Percentiles rank a stretch among this genome's conserved stretches.
phyloP scores from a whole-genome alignment of 768 basidiomycete species.

The Daedalea quercina region DNA sequence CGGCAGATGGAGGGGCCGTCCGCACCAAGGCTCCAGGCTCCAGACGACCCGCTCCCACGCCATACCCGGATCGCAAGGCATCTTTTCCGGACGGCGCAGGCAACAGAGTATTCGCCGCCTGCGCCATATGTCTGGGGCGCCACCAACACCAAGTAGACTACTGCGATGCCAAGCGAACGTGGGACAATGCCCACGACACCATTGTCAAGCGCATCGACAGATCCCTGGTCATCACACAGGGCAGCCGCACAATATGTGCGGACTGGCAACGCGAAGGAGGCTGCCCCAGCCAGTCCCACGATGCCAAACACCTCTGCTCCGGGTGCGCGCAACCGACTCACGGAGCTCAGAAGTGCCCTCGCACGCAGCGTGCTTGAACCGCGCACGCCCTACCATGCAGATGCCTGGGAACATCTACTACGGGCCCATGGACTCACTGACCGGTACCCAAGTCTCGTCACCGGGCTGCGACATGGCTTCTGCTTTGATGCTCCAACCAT shows the following conservation, averaged over 20 bases:
- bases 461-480: neutral
- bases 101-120: neutral
- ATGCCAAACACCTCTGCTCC: neutral
- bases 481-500: neutral
- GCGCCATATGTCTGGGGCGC: slow-evolving; percentile 1
- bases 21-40: neutral
- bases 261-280: neutral
- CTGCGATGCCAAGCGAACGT: neutral
- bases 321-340: neutral
- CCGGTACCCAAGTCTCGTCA: neutral
- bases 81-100: slow-evolving; percentile 1
- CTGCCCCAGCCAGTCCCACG: neutral
- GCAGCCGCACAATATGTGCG: neutral
- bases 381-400: neutral
- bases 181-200: neutral
- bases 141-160: neutral
- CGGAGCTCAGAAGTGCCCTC: slow-evolving; percentile 1
- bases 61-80: neutral
- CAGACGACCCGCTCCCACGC: neutral
- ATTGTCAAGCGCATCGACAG: neutral
- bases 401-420: neutral
- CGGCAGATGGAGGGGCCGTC: neutral
- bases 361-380: neutral
- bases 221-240: neutral
- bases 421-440: neutral